Evolutionary conservation across 2,329 filamentous ascomycete genomes (phyloP).

Genomic region (Drechslerella coelobrocha): DNA sequence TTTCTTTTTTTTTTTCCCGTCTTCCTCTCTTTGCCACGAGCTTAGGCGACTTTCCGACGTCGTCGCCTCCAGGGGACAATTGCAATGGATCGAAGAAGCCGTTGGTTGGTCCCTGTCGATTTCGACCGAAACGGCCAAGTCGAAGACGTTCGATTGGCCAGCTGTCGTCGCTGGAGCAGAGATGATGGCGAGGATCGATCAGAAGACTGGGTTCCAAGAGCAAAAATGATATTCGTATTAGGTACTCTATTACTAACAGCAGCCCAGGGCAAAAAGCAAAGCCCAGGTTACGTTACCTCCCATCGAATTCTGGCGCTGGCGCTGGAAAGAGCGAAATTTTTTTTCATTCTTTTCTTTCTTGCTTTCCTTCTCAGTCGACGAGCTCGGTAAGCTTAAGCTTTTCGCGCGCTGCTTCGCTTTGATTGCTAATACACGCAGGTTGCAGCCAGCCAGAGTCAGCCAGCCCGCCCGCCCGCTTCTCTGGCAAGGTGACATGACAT

Average conservation of each 20-base stretch:
- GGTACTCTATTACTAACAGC: too few relatives aligned
- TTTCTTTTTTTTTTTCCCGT: conserved; percentile 10
- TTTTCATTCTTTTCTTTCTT: too few relatives aligned
- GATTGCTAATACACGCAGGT: conserved; percentile 45
- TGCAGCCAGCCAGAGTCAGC: not conserved
- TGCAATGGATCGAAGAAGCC: not conserved
- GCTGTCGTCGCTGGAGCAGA: not conserved
- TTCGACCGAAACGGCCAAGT: conserved; percentile 41
- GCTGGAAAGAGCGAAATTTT: conserved; percentile 43
- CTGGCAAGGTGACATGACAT: too few relatives aligned
- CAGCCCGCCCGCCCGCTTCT: not conserved
- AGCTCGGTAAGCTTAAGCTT: conserved; percentile 25
- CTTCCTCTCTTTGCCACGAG: conserved; percentile 39
- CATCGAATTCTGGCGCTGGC: not conserved
- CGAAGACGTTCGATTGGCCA: conserved; percentile 32
- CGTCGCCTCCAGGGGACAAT: conserved; percentile 40
- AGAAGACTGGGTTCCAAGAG: too few relatives aligned
- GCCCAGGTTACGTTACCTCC: not conserved
- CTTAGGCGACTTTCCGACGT: conserved; percentile 42
- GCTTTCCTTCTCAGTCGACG: conserved; percentile 14
- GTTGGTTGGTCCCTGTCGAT: conserved; percentile 47
- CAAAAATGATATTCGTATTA: too few relatives aligned
- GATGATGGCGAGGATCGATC: not conserved
- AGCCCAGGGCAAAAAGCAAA: not conserved
- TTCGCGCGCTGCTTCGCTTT: conserved; percentile 5